Evolutionary conservation across 192 early-diverging fungal genomes (phyloP).

Genomic region (Coemansia sp.): DNA sequence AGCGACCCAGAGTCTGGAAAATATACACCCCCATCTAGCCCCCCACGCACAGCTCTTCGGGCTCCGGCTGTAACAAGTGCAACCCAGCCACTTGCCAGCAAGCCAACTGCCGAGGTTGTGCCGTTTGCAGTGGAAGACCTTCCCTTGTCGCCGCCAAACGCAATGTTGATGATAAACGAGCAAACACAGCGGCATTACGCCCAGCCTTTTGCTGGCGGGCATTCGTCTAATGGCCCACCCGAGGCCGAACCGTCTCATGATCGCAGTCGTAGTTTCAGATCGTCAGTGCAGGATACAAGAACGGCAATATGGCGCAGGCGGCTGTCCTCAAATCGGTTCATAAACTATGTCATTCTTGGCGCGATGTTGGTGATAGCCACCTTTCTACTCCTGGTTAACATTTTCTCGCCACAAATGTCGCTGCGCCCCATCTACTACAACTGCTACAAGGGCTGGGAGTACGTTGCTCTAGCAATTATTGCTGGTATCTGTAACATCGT

Average conservation of each 20-base stretch:
- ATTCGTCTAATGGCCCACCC: neutral
- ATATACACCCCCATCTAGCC: neutral
- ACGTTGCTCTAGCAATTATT: neutral
- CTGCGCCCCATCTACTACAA: constrained; percentile 14
- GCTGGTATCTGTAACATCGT: neutral
- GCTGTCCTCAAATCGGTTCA: constrained; percentile 7
- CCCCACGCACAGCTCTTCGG: neutral
- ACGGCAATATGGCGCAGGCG: constrained; percentile 1
- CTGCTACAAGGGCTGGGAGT: constrained; percentile 18
- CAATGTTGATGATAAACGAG: neutral
- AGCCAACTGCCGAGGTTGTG: neutral
- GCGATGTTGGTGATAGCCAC: neutral
- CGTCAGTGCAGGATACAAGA: neutral
- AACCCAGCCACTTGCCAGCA: neutral
- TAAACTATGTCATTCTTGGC: constrained; percentile 2
- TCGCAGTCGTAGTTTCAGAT: neutral
- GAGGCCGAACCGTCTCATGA: neutral
- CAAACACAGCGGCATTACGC: neutral
- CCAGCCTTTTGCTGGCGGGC: neutral
- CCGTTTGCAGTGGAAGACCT: neutral
- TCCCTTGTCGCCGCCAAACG: neutral
- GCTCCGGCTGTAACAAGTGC: neutral
- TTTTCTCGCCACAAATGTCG: constrained; percentile 22
- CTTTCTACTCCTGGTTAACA: constrained; percentile 8
- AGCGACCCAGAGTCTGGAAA: neutral